These are phyloP conservation scores for Corchorus olitorius DNA, from an alignment of 345 rosid genomes.

Conservation along the genomic window DNA sequence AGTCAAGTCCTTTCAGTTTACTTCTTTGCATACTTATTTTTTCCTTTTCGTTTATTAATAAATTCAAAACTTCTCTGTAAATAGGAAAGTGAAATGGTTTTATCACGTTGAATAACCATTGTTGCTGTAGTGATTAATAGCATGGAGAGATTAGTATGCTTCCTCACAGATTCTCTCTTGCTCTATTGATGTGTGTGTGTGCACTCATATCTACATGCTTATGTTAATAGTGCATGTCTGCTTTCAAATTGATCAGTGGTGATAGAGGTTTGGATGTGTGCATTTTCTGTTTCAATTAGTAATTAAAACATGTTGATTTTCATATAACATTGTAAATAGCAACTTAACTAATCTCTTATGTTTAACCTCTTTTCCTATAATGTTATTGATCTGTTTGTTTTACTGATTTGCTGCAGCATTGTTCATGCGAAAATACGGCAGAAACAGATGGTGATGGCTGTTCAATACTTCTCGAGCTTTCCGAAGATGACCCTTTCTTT, in stretches of 20 bases:
- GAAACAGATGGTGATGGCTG: constrained; percentile 36
- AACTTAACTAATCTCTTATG: neutral
- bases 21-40: neutral
- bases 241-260: neutral
- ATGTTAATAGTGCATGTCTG: neutral
- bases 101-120: neutral
- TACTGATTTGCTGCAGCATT: constrained; percentile 40
- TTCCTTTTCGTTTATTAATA: neutral
- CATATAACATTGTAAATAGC: neutral
- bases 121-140: neutral
- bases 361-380: neutral
- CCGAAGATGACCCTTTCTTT: constrained; percentile 54
- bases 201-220: neutral
- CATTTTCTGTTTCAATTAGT: neutral
- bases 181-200: neutral
- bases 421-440: constrained; percentile 26
- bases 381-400: neutral
- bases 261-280: neutral
- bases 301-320: neutral
- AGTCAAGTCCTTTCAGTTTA: neutral
- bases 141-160: neutral
- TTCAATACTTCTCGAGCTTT: constrained; percentile 51
- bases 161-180: neutral
- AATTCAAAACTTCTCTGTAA: neutral
- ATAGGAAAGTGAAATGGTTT: neutral